A percentile compares a stretch with the other conserved stretches of the same genome.
Conservation (phyloP, 2,329 filamentous ascomycete species). For the Colletotrichum sp. region DNA sequence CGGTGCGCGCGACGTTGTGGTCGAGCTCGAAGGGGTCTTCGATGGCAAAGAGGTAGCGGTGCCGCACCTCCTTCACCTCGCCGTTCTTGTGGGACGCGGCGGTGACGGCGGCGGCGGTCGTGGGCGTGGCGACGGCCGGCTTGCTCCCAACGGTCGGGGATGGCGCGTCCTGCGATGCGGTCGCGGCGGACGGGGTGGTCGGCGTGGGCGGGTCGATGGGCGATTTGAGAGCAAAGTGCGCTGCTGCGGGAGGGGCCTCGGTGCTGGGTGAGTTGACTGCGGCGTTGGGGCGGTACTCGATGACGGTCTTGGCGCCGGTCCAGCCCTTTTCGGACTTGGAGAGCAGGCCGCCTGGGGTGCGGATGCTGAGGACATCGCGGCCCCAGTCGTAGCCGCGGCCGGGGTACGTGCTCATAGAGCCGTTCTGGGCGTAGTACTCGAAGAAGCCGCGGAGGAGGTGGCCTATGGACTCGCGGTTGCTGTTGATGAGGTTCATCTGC, state of each 20-base stretch:
- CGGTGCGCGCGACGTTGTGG: slow-evolving; percentile 87
- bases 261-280: not conserved
- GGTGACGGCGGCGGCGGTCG: not conserved
- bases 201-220: not conserved
- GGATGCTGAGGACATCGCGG: slow-evolving; percentile 78
- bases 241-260: not conserved
- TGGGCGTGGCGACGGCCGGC: not conserved
- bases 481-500: slow-evolving; percentile 61
- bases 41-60: slow-evolving; percentile 86
- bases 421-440: slow-evolving; percentile 77
- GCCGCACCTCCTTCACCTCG: slow-evolving; percentile 71
- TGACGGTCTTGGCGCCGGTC: slow-evolving; percentile 78
- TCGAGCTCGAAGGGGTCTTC: slow-evolving; percentile 90
- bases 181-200: not conserved
- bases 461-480: slow-evolving; percentile 74
- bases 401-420: slow-evolving; percentile 54
- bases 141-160: slow-evolving; percentile 11
- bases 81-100: slow-evolving; percentile 30
- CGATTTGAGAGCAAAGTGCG: not conserved
- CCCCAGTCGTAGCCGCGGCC: slow-evolving; percentile 78
- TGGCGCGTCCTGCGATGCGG: not conserved
- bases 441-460: slow-evolving; percentile 83
- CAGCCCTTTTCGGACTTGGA: slow-evolving; percentile 82
- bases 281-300: slow-evolving; percentile 19
- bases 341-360: slow-evolving; percentile 72